Conservation (phyloP, 108 stramenopile genomes). For the Skeletonema potamos region DNA sequence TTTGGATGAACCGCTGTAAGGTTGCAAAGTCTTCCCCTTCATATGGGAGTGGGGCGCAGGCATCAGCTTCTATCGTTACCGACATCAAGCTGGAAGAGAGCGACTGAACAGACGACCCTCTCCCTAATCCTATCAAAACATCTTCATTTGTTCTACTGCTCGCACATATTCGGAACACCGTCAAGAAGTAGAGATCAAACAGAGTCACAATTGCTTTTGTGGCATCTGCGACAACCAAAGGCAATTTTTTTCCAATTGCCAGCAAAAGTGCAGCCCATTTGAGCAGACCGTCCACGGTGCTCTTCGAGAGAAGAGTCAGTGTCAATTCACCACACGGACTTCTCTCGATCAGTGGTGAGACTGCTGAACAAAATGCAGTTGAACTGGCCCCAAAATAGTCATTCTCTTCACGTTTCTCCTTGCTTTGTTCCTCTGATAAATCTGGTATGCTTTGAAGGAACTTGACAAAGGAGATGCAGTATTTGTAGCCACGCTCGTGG, state of each 20-base stretch:
- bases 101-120: constrained; percentile 6
- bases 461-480: background rate
- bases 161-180: constrained; percentile 75
- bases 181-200: constrained; percentile 77
- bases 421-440: background rate
- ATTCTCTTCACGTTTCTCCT: background rate
- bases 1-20: constrained; percentile 47
- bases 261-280: constrained; percentile 60
- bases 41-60: constrained; percentile 54
- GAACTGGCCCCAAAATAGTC: constrained; percentile 12
- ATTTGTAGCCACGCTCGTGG: background rate
- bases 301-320: constrained; percentile 28
- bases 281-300: constrained; percentile 45
- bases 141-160: constrained; percentile 62
- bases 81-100: constrained; percentile 30
- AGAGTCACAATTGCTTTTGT: constrained; percentile 51
- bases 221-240: constrained; percentile 54
- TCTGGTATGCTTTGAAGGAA: background rate
- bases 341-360: constrained; percentile 22
- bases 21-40: constrained; percentile 28
- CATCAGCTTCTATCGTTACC: constrained; percentile 64
- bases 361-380: constrained; percentile 11
- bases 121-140: constrained; percentile 49
- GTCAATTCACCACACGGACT: constrained; percentile 19
- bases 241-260: constrained; percentile 52